Percentiles rank a stretch among this genome's conserved stretches.
Conservation (phyloP, 2,329 filamentous ascomycete species). For the Waltergamsia citrina region DNA sequence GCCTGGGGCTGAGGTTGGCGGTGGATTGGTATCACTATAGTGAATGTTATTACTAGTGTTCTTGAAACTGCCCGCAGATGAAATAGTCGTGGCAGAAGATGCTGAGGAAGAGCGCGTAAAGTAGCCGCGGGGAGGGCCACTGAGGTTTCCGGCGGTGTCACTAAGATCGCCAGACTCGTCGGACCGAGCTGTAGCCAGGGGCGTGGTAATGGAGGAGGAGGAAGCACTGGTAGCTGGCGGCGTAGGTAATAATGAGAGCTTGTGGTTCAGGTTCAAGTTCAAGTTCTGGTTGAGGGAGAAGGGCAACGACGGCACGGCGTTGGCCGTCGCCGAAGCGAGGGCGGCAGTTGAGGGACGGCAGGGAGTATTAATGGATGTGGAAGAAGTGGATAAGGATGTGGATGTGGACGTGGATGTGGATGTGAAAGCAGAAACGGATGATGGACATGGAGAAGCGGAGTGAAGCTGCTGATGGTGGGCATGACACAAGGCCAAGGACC, state of each 20-base stretch:
- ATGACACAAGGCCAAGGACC: too few species aligned
- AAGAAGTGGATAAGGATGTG: neutral
- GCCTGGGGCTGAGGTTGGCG: neutral
- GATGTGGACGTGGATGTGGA: neutral
- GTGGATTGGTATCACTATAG: neutral
- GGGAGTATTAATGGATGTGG: neutral
- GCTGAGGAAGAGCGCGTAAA: neutral
- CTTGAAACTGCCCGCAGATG: conserved; percentile 1
- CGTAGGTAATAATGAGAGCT: neutral
- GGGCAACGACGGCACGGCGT: neutral
- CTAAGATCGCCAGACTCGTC: neutral
- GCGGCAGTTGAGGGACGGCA: neutral
- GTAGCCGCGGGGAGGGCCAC: too few species aligned
- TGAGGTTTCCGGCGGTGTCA: neutral
- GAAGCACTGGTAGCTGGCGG: neutral
- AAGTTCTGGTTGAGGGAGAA: neutral
- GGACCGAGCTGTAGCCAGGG: neutral
- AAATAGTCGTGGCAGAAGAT: neutral
- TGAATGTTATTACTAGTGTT: conserved; percentile 1
- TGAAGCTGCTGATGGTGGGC: too few species aligned
- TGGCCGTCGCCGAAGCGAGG: neutral
- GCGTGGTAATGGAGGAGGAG: neutral
- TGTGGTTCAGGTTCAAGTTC: neutral
- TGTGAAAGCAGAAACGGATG: too few species aligned
- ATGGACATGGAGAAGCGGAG: too few species aligned